Percentiles rank a stretch among this genome's conserved stretches.
Conservation (phyloP, 345 rosid species). For the Raphanus raphanistrum region DNA sequence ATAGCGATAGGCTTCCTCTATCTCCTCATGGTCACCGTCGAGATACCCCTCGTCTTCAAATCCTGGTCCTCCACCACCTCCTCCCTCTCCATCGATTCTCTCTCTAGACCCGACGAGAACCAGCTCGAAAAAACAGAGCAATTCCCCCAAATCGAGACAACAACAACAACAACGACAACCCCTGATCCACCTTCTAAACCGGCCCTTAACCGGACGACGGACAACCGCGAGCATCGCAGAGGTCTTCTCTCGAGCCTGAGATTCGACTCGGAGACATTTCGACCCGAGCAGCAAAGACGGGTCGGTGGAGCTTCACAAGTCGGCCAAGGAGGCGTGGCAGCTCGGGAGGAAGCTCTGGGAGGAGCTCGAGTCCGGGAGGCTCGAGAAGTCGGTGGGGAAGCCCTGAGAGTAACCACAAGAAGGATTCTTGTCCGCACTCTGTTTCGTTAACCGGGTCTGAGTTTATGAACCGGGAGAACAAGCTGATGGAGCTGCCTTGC, state of each 20-base stretch:
- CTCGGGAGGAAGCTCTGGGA: constrained; percentile 74
- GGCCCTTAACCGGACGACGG: constrained; percentile 33
- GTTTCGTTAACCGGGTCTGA: constrained; percentile 60
- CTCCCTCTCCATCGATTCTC: constrained; percentile 51
- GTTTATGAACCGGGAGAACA: constrained; percentile 46
- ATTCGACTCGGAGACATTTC: constrained; percentile 57
- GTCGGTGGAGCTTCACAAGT: constrained; percentile 71
- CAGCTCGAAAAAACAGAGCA: constrained; percentile 57
- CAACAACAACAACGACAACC: constrained; percentile 12
- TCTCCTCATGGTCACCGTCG: constrained; percentile 60
- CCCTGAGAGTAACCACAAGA: no score
- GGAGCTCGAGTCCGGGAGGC: constrained; percentile 56
- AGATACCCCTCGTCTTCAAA: constrained; percentile 74
- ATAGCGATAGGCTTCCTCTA: constrained; percentile 60
- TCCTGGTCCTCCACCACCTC: constrained; percentile 39
- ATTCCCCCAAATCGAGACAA: constrained; percentile 39
- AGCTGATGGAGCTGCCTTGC: constrained; percentile 71
- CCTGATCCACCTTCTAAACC: constrained; percentile 59
- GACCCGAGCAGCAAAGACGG: constrained; percentile 57
- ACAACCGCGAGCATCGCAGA: constrained; percentile 2
- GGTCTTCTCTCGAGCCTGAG: constrained; percentile 60
- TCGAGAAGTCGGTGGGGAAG: constrained; percentile 41
- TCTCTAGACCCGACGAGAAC: constrained; percentile 42
- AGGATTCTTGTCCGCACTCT: constrained; percentile 68
- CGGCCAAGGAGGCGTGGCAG: constrained; percentile 73